phyloP scores from a whole-genome alignment of 352 stramenopile genomes.

The Phytophthora ramorum region DNA sequence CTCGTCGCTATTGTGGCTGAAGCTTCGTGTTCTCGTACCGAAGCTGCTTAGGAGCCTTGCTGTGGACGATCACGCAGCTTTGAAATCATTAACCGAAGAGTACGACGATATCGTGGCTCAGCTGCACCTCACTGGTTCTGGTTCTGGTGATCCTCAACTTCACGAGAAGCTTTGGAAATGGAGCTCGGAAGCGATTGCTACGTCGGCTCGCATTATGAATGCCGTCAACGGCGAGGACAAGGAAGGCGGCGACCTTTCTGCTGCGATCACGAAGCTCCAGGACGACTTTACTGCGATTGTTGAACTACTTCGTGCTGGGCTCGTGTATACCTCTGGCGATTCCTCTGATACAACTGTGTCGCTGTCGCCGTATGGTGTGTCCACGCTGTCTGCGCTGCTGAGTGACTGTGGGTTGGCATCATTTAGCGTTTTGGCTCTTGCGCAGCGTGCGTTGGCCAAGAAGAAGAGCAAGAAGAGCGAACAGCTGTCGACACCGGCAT shows the following conservation, averaged over 20 bases:
- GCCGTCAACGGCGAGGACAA: constrained; percentile 17
- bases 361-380: constrained; percentile 63
- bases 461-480: constrained; percentile 80
- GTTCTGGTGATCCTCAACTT: constrained; percentile 19
- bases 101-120: constrained; percentile 45
- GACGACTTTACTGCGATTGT: constrained; percentile 38
- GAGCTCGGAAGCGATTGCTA: constrained; percentile 39
- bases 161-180: constrained; percentile 64
- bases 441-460: constrained; percentile 53
- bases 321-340: constrained; percentile 22
- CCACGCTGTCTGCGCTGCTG: constrained; percentile 58
- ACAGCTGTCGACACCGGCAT: constrained; percentile 23
- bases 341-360: constrained; percentile 12
- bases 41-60: constrained; percentile 57
- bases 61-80: constrained; percentile 30
- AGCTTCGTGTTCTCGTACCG: constrained; percentile 58
- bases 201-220: constrained; percentile 21
- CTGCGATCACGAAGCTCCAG: constrained; percentile 33
- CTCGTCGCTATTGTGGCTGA: constrained; percentile 67
- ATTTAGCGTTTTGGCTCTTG: constrained; percentile 52
- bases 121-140: constrained; percentile 25
- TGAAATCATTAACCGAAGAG: constrained; percentile 38
- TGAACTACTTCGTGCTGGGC: constrained; percentile 21
- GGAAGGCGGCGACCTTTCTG: constrained; percentile 20
- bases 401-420: constrained; percentile 68